Percentiles rank a stretch among this genome's conserved stretches.
These are phyloP conservation scores for Termitomyces sp. DNA, from an alignment of 768 basidiomycete species.

Conservation along the genomic window DNA sequence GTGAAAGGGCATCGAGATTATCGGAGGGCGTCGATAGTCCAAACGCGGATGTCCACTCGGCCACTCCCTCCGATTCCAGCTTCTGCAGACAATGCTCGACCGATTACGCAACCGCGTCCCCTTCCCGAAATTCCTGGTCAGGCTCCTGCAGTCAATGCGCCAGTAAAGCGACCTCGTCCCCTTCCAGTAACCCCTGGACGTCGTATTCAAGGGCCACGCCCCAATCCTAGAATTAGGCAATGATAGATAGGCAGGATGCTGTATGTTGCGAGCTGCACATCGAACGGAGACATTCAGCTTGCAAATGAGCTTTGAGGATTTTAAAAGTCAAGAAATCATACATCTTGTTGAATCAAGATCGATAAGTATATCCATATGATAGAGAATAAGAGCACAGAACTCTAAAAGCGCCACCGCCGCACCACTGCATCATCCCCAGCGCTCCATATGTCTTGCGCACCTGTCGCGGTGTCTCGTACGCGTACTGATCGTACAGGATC, in stretches of 20 bases:
- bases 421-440: conserved; percentile 63
- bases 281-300: background rate
- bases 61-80: background rate
- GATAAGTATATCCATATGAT: background rate
- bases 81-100: background rate
- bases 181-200: background rate
- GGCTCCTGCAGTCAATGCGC: background rate
- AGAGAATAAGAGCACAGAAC: background rate
- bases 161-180: background rate
- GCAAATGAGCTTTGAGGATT: background rate
- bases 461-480: conserved; percentile 13
- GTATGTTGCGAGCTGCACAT: background rate
- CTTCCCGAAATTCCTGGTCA: background rate
- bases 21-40: background rate
- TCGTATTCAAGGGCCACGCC: background rate
- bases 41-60: background rate
- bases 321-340: background rate
- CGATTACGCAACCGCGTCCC: background rate
- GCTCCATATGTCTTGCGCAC: conserved; percentile 40
- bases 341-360: background rate
- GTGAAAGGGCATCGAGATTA: background rate
- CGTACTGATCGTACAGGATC: conserved; percentile 47
- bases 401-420: conserved; percentile 27
- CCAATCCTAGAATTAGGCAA: background rate
- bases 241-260: background rate